Evolutionary conservation across 805 yeast species (phyloP), one percentile per base, ranked within the genome.

Genomic region (Barnettozyma siamensis): DNA sequence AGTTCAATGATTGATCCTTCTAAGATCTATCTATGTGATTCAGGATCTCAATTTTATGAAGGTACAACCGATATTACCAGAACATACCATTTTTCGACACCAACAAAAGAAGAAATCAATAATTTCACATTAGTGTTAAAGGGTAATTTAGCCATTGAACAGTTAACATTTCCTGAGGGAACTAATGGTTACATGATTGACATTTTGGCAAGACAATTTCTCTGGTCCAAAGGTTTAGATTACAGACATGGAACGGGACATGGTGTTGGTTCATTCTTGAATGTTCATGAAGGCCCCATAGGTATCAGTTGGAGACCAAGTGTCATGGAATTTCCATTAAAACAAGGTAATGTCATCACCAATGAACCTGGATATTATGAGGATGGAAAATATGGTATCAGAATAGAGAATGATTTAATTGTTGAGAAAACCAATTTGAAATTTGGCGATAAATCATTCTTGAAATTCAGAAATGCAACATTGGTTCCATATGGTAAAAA

Each of bases 11-110:
- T 93, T 44, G 81, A 84, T 54, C 80, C 83, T 8, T 62, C 73
- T 17, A 75, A 81, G 43, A 74, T 88, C 2, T 88, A 83, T 51
- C 67, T 93, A 47, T 69, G 86, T 45, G 99, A 93, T 60, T 78
- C 95, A 2, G 99, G 99, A 4, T 86, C 93, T 1, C 99, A 93
- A 54, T 91, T 76, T 57, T 60, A 83, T 18, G 96, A 89, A 55
- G 99, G 99, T 10, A 93, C 99, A 0, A 93, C 99, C 0, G 99
- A 93, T 59, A 87, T 91, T 21, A 93, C 99, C 1, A 73, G 99
- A 53, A 88, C 97, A 0, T 63, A 79, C 37, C 91, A 86, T 59
- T 83, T 88, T 57, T 56, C 63, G 1, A 59, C 62, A 2, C 86
- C 91, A 13, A 54, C 73, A 0, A 53, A 50, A 15, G 83, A 83